Percentiles rank a stretch among this genome's conserved stretches.
Evolutionary conservation across 2,329 filamentous ascomycete species (phyloP).

Genomic region (Calonectria leucothoes): DNA sequence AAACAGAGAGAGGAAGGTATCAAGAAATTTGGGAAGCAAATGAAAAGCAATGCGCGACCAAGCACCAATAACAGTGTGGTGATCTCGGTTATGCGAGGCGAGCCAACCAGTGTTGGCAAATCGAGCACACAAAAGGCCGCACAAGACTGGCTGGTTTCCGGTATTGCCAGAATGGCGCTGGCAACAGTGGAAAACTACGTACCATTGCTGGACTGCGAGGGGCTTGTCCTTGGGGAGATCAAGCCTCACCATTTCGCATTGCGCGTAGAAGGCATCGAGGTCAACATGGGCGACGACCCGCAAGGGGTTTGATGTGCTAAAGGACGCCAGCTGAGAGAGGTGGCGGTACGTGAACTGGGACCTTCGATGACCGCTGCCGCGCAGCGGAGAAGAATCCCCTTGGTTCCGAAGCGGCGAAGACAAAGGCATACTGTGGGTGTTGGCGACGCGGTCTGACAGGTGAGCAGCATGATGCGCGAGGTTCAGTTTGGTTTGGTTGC

Average conservation of each 20-base stretch:
- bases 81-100: neutral
- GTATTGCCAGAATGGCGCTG: neutral
- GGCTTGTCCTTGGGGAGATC: constrained; percentile 80
- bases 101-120: neutral
- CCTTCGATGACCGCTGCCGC: constrained; percentile 44
- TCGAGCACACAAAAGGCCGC: neutral
- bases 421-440: constrained; percentile 34
- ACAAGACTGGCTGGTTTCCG: neutral
- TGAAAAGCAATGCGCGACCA: neutral
- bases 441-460: neutral
- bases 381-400: constrained; percentile 42
- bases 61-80: neutral
- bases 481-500: neutral
- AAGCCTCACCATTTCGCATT: constrained; percentile 93
- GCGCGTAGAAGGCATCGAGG: constrained; percentile 96
- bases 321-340: constrained; percentile 79
- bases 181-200: constrained; percentile 34
- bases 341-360: constrained; percentile 91
- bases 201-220: constrained; percentile 94
- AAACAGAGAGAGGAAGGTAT: neutral
- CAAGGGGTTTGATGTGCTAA: constrained; percentile 78
- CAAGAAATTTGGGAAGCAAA: neutral
- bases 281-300: constrained; percentile 93
- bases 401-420: constrained; percentile 27
- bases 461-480: constrained; percentile 1